phyloP scores from a whole-genome alignment of 108 stramenopile genomes.

The Pseudonitzschia multiseries region DNA sequence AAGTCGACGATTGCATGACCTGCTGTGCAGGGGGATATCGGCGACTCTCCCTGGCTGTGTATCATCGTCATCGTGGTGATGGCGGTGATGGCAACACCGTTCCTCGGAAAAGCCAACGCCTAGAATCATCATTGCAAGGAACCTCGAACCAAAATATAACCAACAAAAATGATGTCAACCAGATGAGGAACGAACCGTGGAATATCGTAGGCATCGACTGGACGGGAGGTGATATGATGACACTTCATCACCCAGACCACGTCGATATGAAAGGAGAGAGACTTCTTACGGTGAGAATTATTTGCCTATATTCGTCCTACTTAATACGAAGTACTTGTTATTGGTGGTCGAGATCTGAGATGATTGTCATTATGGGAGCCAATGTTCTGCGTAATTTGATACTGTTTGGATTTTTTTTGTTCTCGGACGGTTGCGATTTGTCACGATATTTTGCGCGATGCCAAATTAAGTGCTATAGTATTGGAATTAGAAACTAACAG shows the following conservation, averaged over 20 bases:
- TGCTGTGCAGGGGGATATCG: conserved; percentile 79
- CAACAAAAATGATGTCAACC: background rate
- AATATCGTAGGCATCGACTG: conserved; percentile 41
- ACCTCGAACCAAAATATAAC: background rate
- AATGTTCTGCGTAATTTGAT: no score
- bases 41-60: conserved; percentile 52
- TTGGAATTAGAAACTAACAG: background rate
- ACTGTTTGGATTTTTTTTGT: background rate
- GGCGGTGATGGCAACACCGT: background rate
- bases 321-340: no score
- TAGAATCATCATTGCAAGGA: background rate
- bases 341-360: no score
- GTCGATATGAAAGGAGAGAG: conserved; percentile 33
- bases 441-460: background rate
- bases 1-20: conserved; percentile 71
- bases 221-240: conserved; percentile 85
- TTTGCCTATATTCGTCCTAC: no score
- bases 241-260: conserved; percentile 22
- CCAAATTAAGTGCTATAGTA: background rate
- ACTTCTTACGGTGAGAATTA: conserved; percentile 25
- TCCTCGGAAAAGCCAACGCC: conserved; percentile 3
- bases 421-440: background rate
- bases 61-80: conserved; percentile 5
- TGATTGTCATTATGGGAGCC: no score
- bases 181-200: background rate